These are phyloP conservation scores for Malus domestica DNA, from an alignment of 306 rosid genomes.

Conservation along the genomic window DNA sequence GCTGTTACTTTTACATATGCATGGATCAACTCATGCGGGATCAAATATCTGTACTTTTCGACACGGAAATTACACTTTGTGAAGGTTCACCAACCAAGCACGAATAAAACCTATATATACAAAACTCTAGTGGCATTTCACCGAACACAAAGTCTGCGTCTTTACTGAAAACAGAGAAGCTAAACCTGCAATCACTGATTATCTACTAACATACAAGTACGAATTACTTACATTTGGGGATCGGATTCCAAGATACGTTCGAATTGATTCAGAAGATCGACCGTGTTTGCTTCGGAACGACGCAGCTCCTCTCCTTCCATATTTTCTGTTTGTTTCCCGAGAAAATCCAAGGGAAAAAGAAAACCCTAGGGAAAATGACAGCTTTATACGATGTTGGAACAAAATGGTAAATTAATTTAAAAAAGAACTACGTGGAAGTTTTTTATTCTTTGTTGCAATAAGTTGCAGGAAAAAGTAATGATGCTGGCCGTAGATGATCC, in stretches of 20 bases:
- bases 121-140: background rate
- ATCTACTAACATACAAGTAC: background rate
- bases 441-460: background rate
- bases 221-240: slow-evolving; percentile 50
- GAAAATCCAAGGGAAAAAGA: background rate
- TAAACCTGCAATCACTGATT: background rate
- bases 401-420: background rate
- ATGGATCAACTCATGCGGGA: too few species aligned
- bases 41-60: background rate
- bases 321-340: background rate
- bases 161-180: background rate
- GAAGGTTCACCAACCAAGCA: background rate
- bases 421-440: background rate
- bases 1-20: background rate
- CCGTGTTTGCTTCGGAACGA: slow-evolving; percentile 16
- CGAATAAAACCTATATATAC: background rate
- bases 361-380: background rate
- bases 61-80: too few species aligned
- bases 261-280: slow-evolving; percentile 48
- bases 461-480: background rate
- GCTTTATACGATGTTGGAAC: background rate
- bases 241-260: slow-evolving; percentile 64
- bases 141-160: background rate
- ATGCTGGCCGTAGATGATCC: background rate
- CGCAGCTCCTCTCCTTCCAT: slow-evolving; percentile 27